phyloP scores from a whole-genome alignment of 2,329 filamentous ascomycete species.

The Penicillium sp. region DNA sequence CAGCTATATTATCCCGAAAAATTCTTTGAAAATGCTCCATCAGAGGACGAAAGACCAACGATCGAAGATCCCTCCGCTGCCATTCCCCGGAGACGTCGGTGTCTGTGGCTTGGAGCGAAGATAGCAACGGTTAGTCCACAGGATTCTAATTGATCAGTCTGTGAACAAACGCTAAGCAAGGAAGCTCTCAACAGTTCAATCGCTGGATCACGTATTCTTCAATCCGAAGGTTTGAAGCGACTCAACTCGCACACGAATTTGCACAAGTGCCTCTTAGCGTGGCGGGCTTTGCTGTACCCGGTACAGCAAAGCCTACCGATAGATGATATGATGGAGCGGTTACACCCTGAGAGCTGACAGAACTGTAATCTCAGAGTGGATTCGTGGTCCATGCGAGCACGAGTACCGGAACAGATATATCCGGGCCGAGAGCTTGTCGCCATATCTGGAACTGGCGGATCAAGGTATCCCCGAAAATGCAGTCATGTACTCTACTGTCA shows the following conservation, averaged over 20 bases:
- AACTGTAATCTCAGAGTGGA: too few species aligned
- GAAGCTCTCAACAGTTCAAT: conserved; percentile 26
- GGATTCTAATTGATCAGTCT: not conserved
- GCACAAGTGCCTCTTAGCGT: too few species aligned
- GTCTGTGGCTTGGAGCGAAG: conserved; percentile 50
- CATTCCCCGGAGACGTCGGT: conserved; percentile 50
- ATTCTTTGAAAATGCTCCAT: conserved; percentile 51
- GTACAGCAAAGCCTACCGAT: too few species aligned
- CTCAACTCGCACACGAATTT: conserved; percentile 26
- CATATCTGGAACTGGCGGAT: too few species aligned
- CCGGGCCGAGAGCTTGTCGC: too few species aligned
- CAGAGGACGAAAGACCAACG: conserved; percentile 56
- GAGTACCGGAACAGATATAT: too few species aligned
- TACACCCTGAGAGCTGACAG: too few species aligned
- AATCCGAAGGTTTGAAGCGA: conserved; percentile 32
- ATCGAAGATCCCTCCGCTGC: conserved; percentile 51
- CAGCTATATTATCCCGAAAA: conserved; percentile 47
- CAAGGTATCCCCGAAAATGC: too few species aligned
- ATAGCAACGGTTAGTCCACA: conserved; percentile 42
- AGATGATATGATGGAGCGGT: too few species aligned
- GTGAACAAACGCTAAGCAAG: conserved; percentile 3
- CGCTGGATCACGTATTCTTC: conserved; percentile 42
- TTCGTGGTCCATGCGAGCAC: too few species aligned
- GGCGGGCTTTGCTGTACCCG: too few species aligned
- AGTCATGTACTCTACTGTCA: too few species aligned